Conservation (phyloP, 1,284 basidiomycete species). For the Cutaneotrichosporon mucoides region DNA sequence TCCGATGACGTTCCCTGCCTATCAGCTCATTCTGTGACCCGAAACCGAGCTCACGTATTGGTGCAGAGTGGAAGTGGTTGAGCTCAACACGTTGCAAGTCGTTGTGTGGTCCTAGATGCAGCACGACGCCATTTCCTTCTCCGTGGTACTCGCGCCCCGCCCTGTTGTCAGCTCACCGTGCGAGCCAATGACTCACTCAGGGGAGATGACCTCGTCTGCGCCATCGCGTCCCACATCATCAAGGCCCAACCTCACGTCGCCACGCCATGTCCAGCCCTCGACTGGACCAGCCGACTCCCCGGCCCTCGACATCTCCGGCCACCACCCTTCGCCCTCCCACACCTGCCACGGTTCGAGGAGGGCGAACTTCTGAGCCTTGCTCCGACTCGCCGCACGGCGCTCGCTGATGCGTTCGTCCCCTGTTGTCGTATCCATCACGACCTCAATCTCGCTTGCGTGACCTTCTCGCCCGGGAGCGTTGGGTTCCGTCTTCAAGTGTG, state of each 20-base stretch:
- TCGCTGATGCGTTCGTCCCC: neutral
- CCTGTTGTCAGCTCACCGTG: constrained; percentile 14
- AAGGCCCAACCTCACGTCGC: constrained; percentile 35
- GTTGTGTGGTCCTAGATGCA: constrained; percentile 27
- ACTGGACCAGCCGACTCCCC: neutral
- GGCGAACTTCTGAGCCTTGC: constrained; percentile 9
- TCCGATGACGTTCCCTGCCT: neutral
- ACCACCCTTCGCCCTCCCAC: constrained; percentile 48
- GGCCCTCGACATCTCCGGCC: constrained; percentile 31
- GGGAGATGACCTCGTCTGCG: neutral
- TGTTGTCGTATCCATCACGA: neutral
- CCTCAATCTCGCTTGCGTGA: constrained; percentile 3
- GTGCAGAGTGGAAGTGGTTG: constrained; percentile 17
- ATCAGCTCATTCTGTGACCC: constrained; percentile 1
- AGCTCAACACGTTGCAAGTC: constrained; percentile 18
- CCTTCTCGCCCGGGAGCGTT: neutral
- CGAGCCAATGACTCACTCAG: neutral
- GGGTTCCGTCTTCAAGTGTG: constrained; percentile 19
- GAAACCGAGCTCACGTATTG: neutral
- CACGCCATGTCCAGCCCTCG: constrained; percentile 28
- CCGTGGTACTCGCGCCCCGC: constrained; percentile 31
- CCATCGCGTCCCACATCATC: constrained; percentile 28
- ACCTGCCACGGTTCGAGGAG: constrained; percentile 31
- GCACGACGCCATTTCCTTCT: neutral
- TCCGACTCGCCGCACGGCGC: constrained; percentile 2